Base-by-base conservation (phyloP, 192 early-diverging fungal genomes). In the Paraglomus occultum region DNA sequence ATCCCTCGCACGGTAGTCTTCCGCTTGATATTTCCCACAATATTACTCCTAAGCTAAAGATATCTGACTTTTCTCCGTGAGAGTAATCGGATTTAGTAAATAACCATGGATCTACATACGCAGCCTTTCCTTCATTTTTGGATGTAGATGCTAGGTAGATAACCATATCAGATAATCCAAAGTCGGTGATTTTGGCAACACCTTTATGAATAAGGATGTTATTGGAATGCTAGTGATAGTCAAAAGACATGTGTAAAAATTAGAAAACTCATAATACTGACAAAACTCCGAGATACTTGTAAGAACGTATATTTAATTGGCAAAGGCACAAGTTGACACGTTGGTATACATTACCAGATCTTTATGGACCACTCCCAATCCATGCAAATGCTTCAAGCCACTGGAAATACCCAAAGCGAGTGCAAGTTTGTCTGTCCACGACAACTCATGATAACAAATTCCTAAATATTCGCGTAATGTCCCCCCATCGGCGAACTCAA, bases 1-100 rank as follows among this genome's bases (percentile, higher is more conserved):
- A 31, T 31, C 3, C 31, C 3, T 31, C 31, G 31, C 31, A 31
- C 1, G 79, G 75, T 7, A 59, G 47, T 55, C 73, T 61, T 10
- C 79, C 74, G 8, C 73, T 74, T 14, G 79, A 76, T 49, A 80
- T 44, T 59, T 80, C 79, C 79, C 79, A 80, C 17, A 80, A 64
- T 23, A 80, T 40, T 7, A 80, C 79, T 8, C 79, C 79, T n/a
- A 80, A 58, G n/a, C 75, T 76, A 49, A 76, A 80, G 49, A 80
- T 74, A 44, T 80, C 79, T 15, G 75, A 80, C 12, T 58, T 54
- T 5, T 70, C 72, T 47, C 77, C 79, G 39, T 42, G n/a, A 46
- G 44, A 46, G n/a, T 55, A 68, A 15, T 17, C 22, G 31, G 31
- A 31, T 31, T 31, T 31, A 31, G 31, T 31, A 31, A 31, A 31